phyloP scores from a whole-genome alignment of 768 basidiomycete species.

The Cyclocybe aegerita region DNA sequence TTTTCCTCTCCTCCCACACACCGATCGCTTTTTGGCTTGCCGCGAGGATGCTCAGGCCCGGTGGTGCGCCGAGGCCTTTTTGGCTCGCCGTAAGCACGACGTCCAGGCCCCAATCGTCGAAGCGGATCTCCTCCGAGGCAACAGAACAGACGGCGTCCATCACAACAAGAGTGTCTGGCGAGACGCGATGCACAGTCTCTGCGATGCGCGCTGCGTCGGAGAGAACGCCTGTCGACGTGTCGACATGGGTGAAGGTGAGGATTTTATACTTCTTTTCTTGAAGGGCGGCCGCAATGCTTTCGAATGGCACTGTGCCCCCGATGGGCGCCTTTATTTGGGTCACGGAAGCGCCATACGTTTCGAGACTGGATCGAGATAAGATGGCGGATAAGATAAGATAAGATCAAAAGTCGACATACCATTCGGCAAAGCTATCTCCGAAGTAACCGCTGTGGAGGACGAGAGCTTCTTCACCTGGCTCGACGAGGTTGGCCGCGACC shows the following conservation, averaged over 20 bases:
- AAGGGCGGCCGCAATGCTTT: conserved; percentile 67
- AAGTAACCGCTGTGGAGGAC: conserved; percentile 94
- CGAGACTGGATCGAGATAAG: conserved; percentile 48
- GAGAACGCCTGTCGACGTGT: conserved; percentile 90
- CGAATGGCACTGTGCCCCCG: conserved; percentile 67
- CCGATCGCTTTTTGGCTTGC: conserved; percentile 80
- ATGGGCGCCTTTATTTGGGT: conserved; percentile 81
- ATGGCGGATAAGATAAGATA: background rate
- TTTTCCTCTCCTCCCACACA: conserved; percentile 37
- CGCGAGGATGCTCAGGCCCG: conserved; percentile 85
- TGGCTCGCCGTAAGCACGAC: conserved; percentile 85
- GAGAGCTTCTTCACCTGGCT: conserved; percentile 73
- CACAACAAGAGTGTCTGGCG: conserved; percentile 83
- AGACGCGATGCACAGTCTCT: conserved; percentile 67
- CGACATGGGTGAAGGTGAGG: conserved; percentile 93
- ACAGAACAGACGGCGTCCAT: conserved; percentile 97
- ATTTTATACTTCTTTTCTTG: conserved; percentile 82
- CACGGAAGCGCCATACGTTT: conserved; percentile 87
- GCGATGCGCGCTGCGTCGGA: conserved; percentile 80
- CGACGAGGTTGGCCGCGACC: conserved; percentile 91
- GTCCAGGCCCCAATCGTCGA: conserved; percentile 94
- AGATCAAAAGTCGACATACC: conserved; percentile 43
- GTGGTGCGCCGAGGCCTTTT: conserved; percentile 92
- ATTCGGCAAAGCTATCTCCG: conserved; percentile 86
- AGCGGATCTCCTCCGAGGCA: conserved; percentile 90